Evolutionary conservation across 2,329 filamentous ascomycete genomes (phyloP).

Genomic region (Penicillium brevicompactum): DNA sequence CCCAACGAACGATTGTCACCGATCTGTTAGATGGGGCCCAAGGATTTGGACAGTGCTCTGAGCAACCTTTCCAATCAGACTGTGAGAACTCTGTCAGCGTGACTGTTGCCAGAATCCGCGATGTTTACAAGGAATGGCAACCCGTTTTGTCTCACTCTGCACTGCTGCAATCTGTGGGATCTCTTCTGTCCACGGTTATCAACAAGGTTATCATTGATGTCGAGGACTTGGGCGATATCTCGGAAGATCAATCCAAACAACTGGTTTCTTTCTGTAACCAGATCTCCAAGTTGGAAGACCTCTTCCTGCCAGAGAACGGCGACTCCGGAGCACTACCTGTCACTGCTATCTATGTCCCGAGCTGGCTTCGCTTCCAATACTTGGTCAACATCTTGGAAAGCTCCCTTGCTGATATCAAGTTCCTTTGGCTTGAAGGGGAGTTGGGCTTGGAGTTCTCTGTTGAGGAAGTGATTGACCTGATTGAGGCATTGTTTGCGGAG

Average conservation of each 20-base stretch:
- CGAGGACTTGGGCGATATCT: constrained; percentile 65
- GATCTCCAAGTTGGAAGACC: constrained; percentile 57
- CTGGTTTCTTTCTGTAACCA: constrained; percentile 60
- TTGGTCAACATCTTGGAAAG: constrained; percentile 64
- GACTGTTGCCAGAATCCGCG: constrained; percentile 59
- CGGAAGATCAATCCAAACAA: constrained; percentile 62
- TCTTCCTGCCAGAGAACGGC: constrained; percentile 55
- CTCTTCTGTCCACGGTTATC: constrained; percentile 58
- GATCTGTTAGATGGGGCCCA: constrained; percentile 66
- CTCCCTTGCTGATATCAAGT: constrained; percentile 66
- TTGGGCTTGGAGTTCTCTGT: constrained; percentile 62
- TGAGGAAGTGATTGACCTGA: constrained; percentile 64
- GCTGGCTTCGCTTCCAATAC: constrained; percentile 68
- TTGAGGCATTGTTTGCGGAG: constrained; percentile 66
- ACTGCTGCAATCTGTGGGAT: constrained; percentile 63
- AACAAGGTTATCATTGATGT: constrained; percentile 64
- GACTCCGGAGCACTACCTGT: constrained; percentile 48
- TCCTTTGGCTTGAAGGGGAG: constrained; percentile 66
- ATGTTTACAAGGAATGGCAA: constrained; percentile 60
- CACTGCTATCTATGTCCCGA: constrained; percentile 63
- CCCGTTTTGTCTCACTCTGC: constrained; percentile 61
- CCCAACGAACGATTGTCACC: constrained; percentile 62
- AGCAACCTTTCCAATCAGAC: constrained; percentile 59
- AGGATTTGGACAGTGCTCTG: constrained; percentile 62
- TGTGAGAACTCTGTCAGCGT: constrained; percentile 63